Evolutionary conservation across 1,284 basidiomycete genomes (phyloP).

Genomic region (Ustilago cynodontis): DNA sequence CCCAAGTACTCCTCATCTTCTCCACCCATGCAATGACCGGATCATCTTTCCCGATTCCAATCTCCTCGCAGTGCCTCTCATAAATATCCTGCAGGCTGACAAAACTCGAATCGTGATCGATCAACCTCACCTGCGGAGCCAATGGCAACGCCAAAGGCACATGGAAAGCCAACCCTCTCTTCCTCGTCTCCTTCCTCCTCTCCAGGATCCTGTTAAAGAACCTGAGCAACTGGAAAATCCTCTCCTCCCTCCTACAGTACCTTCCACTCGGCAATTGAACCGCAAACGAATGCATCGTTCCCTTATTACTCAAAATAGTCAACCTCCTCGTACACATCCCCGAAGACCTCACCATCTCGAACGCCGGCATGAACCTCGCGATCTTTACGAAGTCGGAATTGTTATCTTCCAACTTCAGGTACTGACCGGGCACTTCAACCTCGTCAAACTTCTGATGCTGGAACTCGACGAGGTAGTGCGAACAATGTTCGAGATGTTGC

Average conservation of each 20-base stretch:
- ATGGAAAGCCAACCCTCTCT: conserved; percentile 91
- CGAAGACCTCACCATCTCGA: conserved; percentile 85
- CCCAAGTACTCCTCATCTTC: conserved; percentile 67
- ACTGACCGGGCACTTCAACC: conserved; percentile 98
- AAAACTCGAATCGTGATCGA: conserved; percentile 92
- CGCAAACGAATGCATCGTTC: conserved; percentile 86
- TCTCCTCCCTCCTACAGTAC: conserved; percentile 91
- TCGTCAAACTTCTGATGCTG: conserved; percentile 98
- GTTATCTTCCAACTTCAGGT: conserved; percentile 84
- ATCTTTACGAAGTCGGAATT: conserved; percentile 93
- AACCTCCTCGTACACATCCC: conserved; percentile 91
- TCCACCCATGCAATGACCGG: conserved; percentile 73
- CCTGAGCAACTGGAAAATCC: conserved; percentile 89
- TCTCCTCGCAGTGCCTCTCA: conserved; percentile 85
- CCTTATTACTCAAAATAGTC: conserved; percentile 91
- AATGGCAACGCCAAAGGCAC: conserved; percentile 89
- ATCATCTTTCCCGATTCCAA: conserved; percentile 86
- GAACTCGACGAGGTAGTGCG: conserved; percentile 96
- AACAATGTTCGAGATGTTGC: conserved; percentile 89
- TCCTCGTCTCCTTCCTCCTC: conserved; percentile 88
- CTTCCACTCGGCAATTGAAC: conserved; percentile 90
- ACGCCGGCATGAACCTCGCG: conserved; percentile 88
- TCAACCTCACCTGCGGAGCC: conserved; percentile 84
- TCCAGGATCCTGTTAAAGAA: conserved; percentile 81
- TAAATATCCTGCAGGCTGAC: conserved; percentile 93